These are phyloP conservation scores for Polygonum aviculare DNA, from an alignment of 148 eudicot species.

Conservation along the genomic window DNA sequence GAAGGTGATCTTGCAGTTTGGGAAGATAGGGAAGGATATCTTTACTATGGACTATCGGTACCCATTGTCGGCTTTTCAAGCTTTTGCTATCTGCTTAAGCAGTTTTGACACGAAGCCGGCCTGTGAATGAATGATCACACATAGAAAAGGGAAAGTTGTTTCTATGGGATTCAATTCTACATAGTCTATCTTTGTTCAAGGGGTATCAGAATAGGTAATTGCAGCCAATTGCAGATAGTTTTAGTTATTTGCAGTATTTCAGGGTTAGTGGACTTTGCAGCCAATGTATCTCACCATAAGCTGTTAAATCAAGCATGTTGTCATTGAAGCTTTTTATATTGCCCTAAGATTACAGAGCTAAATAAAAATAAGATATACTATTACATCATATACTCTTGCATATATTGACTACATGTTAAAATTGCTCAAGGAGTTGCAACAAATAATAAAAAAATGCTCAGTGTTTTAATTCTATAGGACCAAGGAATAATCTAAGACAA, in stretches of 20 bases:
- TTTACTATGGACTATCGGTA: constrained; percentile 31
- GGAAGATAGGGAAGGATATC: constrained; percentile 27
- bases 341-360: not conserved
- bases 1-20: constrained; percentile 28
- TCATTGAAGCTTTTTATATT: not conserved
- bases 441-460: too few species aligned
- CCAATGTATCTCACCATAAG: not conserved
- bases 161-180: not conserved
- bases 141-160: not conserved
- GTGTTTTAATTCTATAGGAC: not conserved
- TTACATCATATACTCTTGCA: not conserved
- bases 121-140: constrained; percentile 17
- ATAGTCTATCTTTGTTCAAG: not conserved
- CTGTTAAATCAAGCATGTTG: not conserved
- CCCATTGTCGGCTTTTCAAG: constrained; percentile 29
- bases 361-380: not conserved
- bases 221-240: constrained; percentile 2
- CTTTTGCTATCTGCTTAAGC: constrained; percentile 30
- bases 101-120: constrained; percentile 34
- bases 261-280: not conserved
- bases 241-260: not conserved
- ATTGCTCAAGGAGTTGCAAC: not conserved
- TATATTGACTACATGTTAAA: not conserved
- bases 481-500: not conserved
- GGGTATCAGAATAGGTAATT: constrained; percentile 6